These are phyloP conservation scores for Talaromyces borbonicus DNA, from an alignment of 495 filamentous ascomycete species.

Conservation along the genomic window DNA sequence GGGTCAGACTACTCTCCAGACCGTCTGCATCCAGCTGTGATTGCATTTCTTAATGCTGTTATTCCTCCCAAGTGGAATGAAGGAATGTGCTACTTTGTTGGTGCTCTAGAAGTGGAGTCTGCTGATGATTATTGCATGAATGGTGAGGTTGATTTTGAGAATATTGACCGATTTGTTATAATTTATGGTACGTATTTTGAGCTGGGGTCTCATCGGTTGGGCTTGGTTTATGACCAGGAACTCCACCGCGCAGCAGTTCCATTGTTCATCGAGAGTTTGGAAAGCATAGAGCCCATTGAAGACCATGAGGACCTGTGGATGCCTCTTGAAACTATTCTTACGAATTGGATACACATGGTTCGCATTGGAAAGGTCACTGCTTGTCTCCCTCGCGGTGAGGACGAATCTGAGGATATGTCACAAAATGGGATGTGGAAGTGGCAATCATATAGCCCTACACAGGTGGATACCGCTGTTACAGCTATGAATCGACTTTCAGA, in stretches of 20 bases:
- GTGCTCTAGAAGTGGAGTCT: conserved; percentile 5
- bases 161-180: conserved; percentile 13
- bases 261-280: conserved; percentile 8
- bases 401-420: neutral
- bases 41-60: conserved; percentile 18
- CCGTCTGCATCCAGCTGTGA: conserved; percentile 19
- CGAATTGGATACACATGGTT: conserved; percentile 24
- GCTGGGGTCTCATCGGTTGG: conserved; percentile 11
- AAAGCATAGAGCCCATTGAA: conserved; percentile 13
- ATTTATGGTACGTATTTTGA: conserved; percentile 13
- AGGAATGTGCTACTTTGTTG: conserved; percentile 19
- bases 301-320: conserved; percentile 22
- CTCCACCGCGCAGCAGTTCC: conserved; percentile 12
- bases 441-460: conserved; percentile 11
- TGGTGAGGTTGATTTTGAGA: conserved; percentile 11
- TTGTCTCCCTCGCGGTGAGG: neutral
- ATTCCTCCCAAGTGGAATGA: conserved; percentile 10
- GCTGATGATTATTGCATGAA: conserved; percentile 7
- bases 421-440: conserved; percentile 10
- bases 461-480: conserved; percentile 14
- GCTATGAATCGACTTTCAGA: conserved; percentile 12
- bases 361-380: conserved; percentile 19
- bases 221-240: conserved; percentile 16
- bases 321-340: conserved; percentile 29
- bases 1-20: conserved; percentile 8